A percentile compares a stretch with the other conserved stretches of the same genome.
phyloP scores from a whole-genome alignment of 495 filamentous ascomycete genomes.

The Penicillium cosmopolitanum region DNA sequence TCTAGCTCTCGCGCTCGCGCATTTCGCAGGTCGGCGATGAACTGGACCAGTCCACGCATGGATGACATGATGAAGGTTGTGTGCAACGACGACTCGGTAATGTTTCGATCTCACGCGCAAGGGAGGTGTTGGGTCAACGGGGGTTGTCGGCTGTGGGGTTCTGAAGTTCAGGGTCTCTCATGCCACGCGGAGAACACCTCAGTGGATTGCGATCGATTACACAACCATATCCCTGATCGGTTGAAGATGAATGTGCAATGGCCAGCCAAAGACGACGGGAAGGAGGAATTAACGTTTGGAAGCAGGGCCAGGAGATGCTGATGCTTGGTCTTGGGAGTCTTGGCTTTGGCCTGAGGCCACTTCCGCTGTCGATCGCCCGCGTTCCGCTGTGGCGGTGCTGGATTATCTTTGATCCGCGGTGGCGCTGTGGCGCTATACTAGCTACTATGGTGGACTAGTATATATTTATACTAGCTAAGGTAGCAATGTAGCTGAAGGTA shows the following conservation, averaged over 20 bases:
- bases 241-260: slow-evolving; percentile 28
- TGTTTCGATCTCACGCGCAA: slow-evolving; percentile 2
- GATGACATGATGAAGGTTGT: slow-evolving; percentile 58
- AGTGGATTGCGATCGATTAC: slow-evolving; percentile 39
- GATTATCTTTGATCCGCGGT: slow-evolving; percentile 43
- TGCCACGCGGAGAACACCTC: slow-evolving; percentile 34
- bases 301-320: slow-evolving; percentile 2
- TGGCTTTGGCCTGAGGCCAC: slow-evolving; percentile 31
- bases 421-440: slow-evolving; percentile 28
- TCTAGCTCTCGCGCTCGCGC: slow-evolving; percentile 93
- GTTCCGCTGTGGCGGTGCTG: slow-evolving; percentile 35
- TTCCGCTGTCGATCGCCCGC: slow-evolving; percentile 42
- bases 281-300: slow-evolving; percentile 1
- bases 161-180: slow-evolving; percentile 26
- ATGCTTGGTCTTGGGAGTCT: slow-evolving; percentile 12
- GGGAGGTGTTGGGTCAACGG: neutral
- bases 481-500: too few relatives aligned
- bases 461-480: too few relatives aligned
- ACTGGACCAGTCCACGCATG: slow-evolving; percentile 92
- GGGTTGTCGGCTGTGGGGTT: slow-evolving; percentile 17
- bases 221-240: slow-evolving; percentile 36
- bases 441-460: too few relatives aligned
- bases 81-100: neutral
- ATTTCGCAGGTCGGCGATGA: slow-evolving; percentile 96
- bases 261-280: slow-evolving; percentile 16